These are phyloP conservation scores for Trichoderma virens DNA, from an alignment of 495 filamentous ascomycete species.

Conservation along the genomic window DNA sequence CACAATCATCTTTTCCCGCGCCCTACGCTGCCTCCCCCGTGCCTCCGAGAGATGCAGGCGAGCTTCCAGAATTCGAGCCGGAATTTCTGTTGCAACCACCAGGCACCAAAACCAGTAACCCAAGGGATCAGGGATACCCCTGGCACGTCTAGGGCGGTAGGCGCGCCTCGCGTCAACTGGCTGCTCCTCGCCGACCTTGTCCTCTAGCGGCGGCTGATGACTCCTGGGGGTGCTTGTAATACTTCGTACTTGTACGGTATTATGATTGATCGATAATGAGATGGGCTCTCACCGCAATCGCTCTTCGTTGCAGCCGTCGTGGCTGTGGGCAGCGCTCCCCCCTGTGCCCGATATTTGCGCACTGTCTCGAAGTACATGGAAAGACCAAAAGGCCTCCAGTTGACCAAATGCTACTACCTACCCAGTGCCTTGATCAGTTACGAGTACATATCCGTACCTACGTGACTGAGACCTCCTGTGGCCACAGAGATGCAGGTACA, in stretches of 20 bases:
- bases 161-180: constrained; percentile 5
- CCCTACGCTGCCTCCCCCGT: too few relatives aligned
- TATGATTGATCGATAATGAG: not conserved
- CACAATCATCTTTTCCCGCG: too few relatives aligned
- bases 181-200: not conserved
- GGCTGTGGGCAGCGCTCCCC: too few relatives aligned
- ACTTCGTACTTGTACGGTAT: not conserved
- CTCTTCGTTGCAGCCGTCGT: not conserved
- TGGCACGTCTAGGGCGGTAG: not conserved
- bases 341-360: too few relatives aligned
- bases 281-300: not conserved
- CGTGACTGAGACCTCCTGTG: not conserved
- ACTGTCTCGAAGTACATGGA: too few relatives aligned
- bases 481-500: not conserved
- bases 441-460: not conserved
- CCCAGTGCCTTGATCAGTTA: too few relatives aligned
- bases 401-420: too few relatives aligned
- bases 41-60: too few relatives aligned
- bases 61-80: too few relatives aligned
- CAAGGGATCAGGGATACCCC: not conserved
- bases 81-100: too few relatives aligned
- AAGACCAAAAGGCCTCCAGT: too few relatives aligned
- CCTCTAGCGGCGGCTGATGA: not conserved
- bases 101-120: too few relatives aligned
- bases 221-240: not conserved